A percentile compares a stretch with the other conserved stretches of the same genome.
phyloP scores from a whole-genome alignment of 164 flowering plant genomes.

The Aristolochia contorta region DNA sequence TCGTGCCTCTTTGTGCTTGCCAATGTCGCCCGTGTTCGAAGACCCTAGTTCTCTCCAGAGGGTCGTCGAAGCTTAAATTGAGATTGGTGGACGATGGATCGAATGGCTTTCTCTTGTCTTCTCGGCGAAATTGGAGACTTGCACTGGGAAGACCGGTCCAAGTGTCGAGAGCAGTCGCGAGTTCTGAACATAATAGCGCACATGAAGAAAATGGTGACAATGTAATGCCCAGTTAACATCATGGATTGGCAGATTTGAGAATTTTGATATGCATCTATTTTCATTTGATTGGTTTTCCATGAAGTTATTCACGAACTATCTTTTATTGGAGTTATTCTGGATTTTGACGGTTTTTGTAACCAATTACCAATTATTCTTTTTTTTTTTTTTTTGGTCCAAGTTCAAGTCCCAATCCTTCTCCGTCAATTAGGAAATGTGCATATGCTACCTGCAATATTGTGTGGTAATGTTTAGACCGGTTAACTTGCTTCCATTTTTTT shows the following conservation, averaged over 20 bases:
- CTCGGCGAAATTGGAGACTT: conserved; percentile 5
- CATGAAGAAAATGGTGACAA: conserved; percentile 21
- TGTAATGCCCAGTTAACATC: conserved; percentile 15
- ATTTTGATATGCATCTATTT: neutral
- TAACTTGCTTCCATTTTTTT: too few species aligned
- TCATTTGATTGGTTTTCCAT: neutral
- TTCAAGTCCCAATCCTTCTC: too few species aligned
- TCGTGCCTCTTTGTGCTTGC: conserved; percentile 24
- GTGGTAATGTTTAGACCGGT: too few species aligned
- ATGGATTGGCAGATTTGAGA: neutral
- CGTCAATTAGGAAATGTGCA: too few species aligned
- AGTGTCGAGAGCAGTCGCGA: conserved; percentile 25
- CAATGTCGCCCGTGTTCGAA: conserved; percentile 20
- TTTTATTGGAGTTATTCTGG: too few species aligned
- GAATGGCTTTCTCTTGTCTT: neutral
- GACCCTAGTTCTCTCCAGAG: conserved; percentile 16
- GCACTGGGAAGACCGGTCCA: conserved; percentile 6
- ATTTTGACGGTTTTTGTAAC: too few species aligned
- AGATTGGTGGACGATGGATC: conserved; percentile 14
- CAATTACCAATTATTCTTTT: too few species aligned
- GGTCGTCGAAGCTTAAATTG: conserved; percentile 14
- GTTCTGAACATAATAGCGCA: conserved; percentile 30
- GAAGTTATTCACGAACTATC: too few species aligned
- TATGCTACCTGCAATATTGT: too few species aligned
- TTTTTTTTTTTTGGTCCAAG: too few species aligned